phyloP scores from a whole-genome alignment of 2,329 filamentous ascomycete species.

The Sporothrix euskadiensis region DNA sequence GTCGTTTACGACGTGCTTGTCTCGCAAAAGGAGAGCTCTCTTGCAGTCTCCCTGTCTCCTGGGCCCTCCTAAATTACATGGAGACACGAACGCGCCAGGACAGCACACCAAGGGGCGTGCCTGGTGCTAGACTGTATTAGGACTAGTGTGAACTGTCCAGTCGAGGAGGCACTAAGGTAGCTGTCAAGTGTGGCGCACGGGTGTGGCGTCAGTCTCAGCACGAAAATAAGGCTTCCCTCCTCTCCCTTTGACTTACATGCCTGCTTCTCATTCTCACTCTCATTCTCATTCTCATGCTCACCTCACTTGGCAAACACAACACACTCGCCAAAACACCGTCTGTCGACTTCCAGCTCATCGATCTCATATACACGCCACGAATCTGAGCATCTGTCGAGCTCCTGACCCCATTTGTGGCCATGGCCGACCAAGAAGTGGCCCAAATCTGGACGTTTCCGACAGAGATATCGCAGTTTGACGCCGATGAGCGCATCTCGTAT shows the following conservation, averaged over 20 bases:
- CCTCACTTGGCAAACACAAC: not conserved
- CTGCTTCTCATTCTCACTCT: slow-evolving; percentile 4
- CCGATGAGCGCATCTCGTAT: slow-evolving; percentile 81
- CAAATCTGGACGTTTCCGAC: slow-evolving; percentile 54
- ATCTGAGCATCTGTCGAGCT: not conserved
- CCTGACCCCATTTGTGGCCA: not conserved
- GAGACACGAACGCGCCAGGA: slow-evolving; percentile 28
- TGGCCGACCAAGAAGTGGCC: slow-evolving; percentile 30
- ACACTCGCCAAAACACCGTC: not conserved
- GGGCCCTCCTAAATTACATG: slow-evolving; percentile 21
- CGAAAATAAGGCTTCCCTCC: not conserved
- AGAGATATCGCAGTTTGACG: slow-evolving; percentile 68
- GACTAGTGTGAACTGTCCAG: not conserved
- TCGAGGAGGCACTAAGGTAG: not conserved
- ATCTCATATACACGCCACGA: not conserved
- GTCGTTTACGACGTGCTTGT: no score
- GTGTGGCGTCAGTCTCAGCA: not conserved
- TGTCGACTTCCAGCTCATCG: no score
- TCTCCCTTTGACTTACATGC: not conserved
- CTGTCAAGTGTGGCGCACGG: not conserved
- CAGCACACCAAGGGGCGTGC: slow-evolving; percentile 27
- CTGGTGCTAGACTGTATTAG: slow-evolving; percentile 17
- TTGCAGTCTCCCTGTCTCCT: not conserved
- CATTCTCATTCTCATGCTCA: slow-evolving; percentile 10
- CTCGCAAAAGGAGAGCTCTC: slow-evolving; percentile 22